Percentiles rank a stretch among this genome's conserved stretches.
Evolutionary conservation across 345 rosid genomes (phyloP).

Genomic region (Balakata baccata): DNA sequence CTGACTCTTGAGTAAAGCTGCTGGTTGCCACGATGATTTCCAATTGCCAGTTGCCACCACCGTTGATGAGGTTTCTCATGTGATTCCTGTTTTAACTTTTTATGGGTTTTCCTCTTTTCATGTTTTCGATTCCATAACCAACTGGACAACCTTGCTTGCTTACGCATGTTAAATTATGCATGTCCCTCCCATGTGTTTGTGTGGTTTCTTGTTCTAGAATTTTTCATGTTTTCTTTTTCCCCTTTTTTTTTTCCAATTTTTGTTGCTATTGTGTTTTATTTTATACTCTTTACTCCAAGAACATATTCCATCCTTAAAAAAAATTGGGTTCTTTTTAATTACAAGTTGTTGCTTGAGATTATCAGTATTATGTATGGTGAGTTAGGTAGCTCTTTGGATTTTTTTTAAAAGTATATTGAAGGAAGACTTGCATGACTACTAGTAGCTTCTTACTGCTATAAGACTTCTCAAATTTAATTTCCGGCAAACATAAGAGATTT

Average conservation of each 20-base stretch:
- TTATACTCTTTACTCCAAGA: no score
- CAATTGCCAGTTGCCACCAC: no score
- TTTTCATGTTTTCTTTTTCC: background rate
- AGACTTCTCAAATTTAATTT: background rate
- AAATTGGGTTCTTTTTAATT: background rate
- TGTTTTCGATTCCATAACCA: no score
- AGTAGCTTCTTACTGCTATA: background rate
- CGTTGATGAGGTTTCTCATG: background rate
- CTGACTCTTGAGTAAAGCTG: no score
- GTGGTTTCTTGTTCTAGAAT: no score
- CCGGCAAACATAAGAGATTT: no score
- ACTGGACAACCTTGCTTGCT: no score
- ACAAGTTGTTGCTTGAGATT: background rate
- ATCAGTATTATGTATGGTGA: background rate
- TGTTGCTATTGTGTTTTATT: no score
- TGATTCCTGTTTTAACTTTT: slow-evolving; percentile 7
- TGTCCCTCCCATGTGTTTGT: no score
- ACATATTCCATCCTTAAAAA: no score
- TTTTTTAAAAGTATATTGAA: background rate
- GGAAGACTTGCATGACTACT: background rate
- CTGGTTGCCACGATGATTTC: background rate
- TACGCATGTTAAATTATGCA: no score
- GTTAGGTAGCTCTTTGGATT: background rate
- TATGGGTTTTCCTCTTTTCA: background rate
- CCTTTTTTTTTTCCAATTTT: no score